Percentiles rank a stretch among this genome's conserved stretches.
phyloP scores from a whole-genome alignment of 371 early-diverging fungal genomes.

The Syncephalastrum racemosum region DNA sequence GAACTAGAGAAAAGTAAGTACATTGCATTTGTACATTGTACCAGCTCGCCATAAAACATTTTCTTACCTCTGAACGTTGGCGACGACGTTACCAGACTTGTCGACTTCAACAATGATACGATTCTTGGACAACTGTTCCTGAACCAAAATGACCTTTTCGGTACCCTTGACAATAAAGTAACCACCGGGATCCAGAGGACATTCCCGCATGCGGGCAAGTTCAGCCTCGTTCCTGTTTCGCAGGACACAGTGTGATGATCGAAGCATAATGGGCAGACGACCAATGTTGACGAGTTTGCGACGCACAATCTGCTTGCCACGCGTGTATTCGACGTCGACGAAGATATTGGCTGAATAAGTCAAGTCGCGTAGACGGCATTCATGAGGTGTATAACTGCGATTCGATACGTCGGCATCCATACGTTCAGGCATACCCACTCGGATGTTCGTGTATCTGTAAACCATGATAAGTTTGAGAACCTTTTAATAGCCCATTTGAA shows the following conservation, averaged over 20 bases:
- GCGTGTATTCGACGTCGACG: constrained; percentile 98
- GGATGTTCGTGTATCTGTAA: constrained; percentile 87
- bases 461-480: constrained; percentile 1
- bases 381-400: constrained; percentile 92
- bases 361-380: constrained; percentile 98
- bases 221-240: constrained; percentile 78
- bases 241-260: constrained; percentile 89
- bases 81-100: constrained; percentile 75
- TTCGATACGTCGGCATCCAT: constrained; percentile 77
- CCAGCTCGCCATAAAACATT: background rate
- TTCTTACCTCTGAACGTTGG: constrained; percentile 47
- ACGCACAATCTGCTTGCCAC: constrained; percentile 85
- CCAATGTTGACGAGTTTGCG: constrained; percentile 93
- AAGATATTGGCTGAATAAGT: constrained; percentile 96
- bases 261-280: constrained; percentile 99
- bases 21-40: background rate
- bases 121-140: constrained; percentile 99
- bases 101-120: constrained; percentile 99
- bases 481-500: background rate
- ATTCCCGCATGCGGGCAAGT: constrained; percentile 89
- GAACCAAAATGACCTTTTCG: constrained; percentile 99
- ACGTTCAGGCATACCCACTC: constrained; percentile 87
- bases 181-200: constrained; percentile 99
- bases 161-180: constrained; percentile 99
- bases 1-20: constrained; percentile 53